Evolutionary conservation across 116 monocot genomes (phyloP).

Genomic region (Posidonia oceanica): DNA sequence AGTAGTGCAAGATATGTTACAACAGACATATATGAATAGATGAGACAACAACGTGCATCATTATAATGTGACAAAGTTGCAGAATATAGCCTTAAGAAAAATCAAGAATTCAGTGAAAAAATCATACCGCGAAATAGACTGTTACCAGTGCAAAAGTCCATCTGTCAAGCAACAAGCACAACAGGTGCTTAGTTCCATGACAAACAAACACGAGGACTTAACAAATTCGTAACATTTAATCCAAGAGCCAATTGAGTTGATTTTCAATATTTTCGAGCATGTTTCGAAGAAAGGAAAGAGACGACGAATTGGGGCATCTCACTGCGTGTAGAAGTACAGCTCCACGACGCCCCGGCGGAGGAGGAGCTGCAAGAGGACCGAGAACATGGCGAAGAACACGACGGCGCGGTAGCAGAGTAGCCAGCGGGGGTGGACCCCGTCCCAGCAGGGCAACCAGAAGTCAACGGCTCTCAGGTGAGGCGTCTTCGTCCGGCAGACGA

Average conservation of each 20-base stretch:
- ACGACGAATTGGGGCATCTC: background rate
- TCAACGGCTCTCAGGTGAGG: constrained; percentile 9
- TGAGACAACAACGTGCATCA: background rate
- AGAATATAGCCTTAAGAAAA: no score
- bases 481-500: constrained; percentile 9
- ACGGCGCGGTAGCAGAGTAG: constrained; percentile 18
- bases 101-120: no score
- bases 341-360: constrained; percentile 9
- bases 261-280: no score
- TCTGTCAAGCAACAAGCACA: background rate
- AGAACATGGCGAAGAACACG: constrained; percentile 25
- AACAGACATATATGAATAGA: background rate
- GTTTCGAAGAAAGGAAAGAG: no score
- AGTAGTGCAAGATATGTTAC: background rate
- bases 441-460: constrained; percentile 36
- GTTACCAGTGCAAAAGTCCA: background rate
- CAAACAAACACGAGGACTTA: no score
- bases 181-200: no score
- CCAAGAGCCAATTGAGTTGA: no score
- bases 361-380: constrained; percentile 9
- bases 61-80: no score
- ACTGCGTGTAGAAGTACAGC: constrained; percentile 56
- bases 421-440: constrained; percentile 22
- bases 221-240: no score
- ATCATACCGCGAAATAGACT: constrained; percentile 2